Evolutionary conservation across 768 basidiomycete genomes (phyloP).

Genomic region (Suillus cothurnatus): DNA sequence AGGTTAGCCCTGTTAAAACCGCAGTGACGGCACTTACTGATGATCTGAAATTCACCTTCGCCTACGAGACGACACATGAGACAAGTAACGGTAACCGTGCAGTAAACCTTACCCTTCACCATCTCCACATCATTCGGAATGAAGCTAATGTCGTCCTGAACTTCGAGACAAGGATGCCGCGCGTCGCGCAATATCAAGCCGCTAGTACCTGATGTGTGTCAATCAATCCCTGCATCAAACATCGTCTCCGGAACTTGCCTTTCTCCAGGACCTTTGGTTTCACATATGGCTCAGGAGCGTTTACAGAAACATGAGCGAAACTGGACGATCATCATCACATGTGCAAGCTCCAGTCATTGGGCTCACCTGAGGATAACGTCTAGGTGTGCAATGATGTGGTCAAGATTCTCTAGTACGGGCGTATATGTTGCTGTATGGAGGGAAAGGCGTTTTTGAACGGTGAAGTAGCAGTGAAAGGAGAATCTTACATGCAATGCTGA

Average conservation of each 20-base stretch:
- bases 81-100: neutral
- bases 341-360: neutral
- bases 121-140: conserved; percentile 96
- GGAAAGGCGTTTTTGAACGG: neutral
- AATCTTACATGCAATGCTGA: conserved; percentile 82
- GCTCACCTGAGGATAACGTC: conserved; percentile 87
- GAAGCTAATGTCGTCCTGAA: conserved; percentile 93
- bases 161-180: conserved; percentile 94
- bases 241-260: conserved; percentile 49
- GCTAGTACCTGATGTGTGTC: conserved; percentile 60
- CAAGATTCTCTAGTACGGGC: conserved; percentile 82
- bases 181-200: conserved; percentile 82
- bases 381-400: conserved; percentile 82
- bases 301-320: conserved; percentile 89
- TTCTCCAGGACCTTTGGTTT: conserved; percentile 81
- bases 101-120: conserved; percentile 69
- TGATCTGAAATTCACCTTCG: conserved; percentile 92
- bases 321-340: conserved; percentile 40
- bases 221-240: conserved; percentile 7
- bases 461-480: neutral
- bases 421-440: conserved; percentile 79
- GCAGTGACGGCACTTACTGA: conserved; percentile 54
- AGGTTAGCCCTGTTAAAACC: conserved; percentile 7
- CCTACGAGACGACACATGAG: conserved; percentile 39
- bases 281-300: conserved; percentile 85